phyloP scores from a whole-genome alignment of 2,329 filamentous ascomycete genomes.

The Madurella mycetomatis region DNA sequence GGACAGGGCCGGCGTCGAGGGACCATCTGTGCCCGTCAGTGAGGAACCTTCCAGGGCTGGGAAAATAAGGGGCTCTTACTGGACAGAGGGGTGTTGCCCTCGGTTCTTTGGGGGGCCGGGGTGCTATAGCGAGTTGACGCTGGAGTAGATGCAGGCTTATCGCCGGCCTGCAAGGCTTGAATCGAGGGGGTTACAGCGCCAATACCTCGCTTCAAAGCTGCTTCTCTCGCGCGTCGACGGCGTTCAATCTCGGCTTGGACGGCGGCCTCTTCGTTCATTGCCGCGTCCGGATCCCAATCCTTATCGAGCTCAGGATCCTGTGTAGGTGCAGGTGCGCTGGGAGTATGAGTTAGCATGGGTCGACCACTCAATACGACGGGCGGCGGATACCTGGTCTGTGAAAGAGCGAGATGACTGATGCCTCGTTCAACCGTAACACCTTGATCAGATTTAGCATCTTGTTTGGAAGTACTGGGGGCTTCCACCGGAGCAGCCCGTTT shows the following conservation, averaged over 20 bases:
- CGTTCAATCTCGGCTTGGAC: constrained; percentile 73
- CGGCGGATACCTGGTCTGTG: constrained; percentile 34
- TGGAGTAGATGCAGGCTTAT: constrained; percentile 55
- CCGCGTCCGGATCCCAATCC: constrained; percentile 51
- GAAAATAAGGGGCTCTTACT: constrained; percentile 34
- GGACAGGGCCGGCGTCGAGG: constrained; percentile 35
- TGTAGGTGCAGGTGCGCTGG: constrained; percentile 10
- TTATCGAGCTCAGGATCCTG: constrained; percentile 26
- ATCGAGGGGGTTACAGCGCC: constrained; percentile 68
- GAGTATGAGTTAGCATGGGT: neutral
- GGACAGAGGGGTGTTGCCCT: constrained; percentile 43
- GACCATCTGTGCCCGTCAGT: constrained; percentile 21
- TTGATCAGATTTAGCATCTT: constrained; percentile 65
- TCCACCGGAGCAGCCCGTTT: constrained; percentile 58
- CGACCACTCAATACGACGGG: neutral
- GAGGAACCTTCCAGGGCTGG: neutral
- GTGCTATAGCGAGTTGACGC: constrained; percentile 44
- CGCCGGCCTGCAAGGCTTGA: constrained; percentile 67
- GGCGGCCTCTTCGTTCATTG: constrained; percentile 59
- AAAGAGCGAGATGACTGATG: constrained; percentile 27
- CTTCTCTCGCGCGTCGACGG: constrained; percentile 77
- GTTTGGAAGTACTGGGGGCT: constrained; percentile 54
- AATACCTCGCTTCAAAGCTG: constrained; percentile 73
- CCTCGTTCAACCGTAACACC: constrained; percentile 49
- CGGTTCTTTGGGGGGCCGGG: constrained; percentile 32